phyloP scores from a whole-genome alignment of 2,329 filamentous ascomycete species.

The Exophiala bonariae region DNA sequence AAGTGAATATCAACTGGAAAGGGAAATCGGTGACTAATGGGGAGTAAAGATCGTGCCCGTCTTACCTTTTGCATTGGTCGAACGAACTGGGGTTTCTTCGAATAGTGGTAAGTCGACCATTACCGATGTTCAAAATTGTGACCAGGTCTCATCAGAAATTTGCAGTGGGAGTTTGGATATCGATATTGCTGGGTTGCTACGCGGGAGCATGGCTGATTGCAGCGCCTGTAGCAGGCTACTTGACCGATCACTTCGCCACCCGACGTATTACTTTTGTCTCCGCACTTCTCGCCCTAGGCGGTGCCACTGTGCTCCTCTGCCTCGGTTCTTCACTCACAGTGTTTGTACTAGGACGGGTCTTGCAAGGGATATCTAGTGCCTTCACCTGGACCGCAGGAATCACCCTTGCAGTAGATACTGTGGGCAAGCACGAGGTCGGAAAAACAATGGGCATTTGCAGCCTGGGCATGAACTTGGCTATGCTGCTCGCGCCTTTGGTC shows the following conservation, averaged over 20 bases:
- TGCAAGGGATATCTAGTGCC: constrained; percentile 2
- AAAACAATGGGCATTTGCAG: constrained; percentile 43
- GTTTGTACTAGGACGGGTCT: not conserved
- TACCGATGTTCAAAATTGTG: too few species aligned
- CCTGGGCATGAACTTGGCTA: constrained; percentile 67
- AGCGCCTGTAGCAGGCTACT: not conserved
- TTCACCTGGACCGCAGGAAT: constrained; percentile 3
- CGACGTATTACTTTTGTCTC: constrained; percentile 1
- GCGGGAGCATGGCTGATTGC: not conserved
- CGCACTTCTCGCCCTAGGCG: not conserved
- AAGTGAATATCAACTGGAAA: too few species aligned
- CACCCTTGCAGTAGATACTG: constrained; percentile 1
- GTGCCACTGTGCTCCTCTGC: not conserved
- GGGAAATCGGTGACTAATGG: not conserved
- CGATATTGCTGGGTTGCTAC: constrained; percentile 3
- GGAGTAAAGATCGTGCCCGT: constrained; percentile 3
- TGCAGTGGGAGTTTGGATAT: constrained; percentile 2
- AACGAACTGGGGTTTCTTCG: not conserved
- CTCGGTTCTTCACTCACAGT: too few species aligned
- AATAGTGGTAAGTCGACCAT: not conserved
- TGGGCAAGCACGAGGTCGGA: not conserved
- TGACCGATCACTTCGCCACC: not conserved
- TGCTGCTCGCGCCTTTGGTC: constrained; percentile 67
- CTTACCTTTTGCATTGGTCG: not conserved
- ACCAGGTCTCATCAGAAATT: constrained; percentile 1